These are phyloP conservation scores for Vitis rupestris DNA, from an alignment of 164 flowering plant species.

Conservation along the genomic window DNA sequence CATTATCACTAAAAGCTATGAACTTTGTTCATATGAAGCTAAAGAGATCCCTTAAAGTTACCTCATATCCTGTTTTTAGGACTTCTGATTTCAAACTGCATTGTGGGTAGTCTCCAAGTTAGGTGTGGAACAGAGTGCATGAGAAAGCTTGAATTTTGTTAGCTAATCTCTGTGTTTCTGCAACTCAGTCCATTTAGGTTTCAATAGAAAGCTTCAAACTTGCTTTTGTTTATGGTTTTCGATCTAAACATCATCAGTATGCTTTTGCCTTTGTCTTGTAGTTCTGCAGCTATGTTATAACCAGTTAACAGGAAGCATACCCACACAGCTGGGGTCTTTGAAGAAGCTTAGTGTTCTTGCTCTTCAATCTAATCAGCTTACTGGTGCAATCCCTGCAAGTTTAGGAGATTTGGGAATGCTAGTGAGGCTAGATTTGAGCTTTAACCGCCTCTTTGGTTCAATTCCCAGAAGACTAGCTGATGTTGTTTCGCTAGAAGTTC, in stretches of 20 bases:
- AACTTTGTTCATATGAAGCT: too few relatives aligned
- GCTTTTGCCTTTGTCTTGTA: slow-evolving; percentile 17
- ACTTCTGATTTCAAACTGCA: too few relatives aligned
- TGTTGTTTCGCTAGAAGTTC: slow-evolving; percentile 42
- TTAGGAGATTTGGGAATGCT: slow-evolving; percentile 42
- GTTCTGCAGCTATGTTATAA: slow-evolving; percentile 67
- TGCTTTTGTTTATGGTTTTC: not conserved
- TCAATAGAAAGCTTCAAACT: not conserved
- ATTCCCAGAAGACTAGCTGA: slow-evolving; percentile 51
- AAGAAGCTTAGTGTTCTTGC: slow-evolving; percentile 54
- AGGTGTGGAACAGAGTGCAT: too few relatives aligned
- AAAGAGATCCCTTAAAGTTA: too few relatives aligned
- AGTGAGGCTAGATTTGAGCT: slow-evolving; percentile 55
- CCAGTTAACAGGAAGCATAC: slow-evolving; percentile 61
- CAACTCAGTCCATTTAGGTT: too few relatives aligned
- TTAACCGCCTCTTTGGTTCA: slow-evolving; percentile 57
- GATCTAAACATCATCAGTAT: not conserved
- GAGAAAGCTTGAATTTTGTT: too few relatives aligned
- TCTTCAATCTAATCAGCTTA: slow-evolving; percentile 52
- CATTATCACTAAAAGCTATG: too few relatives aligned
- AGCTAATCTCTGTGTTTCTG: too few relatives aligned
- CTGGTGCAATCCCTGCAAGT: slow-evolving; percentile 65
- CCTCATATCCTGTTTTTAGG: too few relatives aligned
- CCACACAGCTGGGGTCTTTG: slow-evolving; percentile 48
- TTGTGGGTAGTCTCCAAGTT: too few relatives aligned